Evolutionary conservation across 768 basidiomycete genomes (phyloP).

Genomic region (Neoboletus brunneissimus): DNA sequence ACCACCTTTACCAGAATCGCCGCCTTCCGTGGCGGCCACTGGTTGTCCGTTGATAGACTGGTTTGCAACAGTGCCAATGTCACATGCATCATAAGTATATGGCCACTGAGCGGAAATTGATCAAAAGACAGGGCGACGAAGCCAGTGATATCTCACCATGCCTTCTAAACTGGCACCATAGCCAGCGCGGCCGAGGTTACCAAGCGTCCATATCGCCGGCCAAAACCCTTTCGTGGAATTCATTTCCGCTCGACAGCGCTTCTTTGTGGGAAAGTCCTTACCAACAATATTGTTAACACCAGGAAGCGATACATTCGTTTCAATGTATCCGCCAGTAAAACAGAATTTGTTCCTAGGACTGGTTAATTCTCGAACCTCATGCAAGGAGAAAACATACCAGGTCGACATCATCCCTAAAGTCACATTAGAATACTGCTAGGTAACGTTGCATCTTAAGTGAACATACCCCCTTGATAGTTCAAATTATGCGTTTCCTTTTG

Average conservation of each 20-base stretch:
- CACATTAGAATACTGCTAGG: constrained; percentile 28
- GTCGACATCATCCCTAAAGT: constrained; percentile 49
- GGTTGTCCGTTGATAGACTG: constrained; percentile 76
- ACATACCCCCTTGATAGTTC: constrained; percentile 42
- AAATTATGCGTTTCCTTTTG: constrained; percentile 45
- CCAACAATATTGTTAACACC: constrained; percentile 63
- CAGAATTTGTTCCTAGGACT: constrained; percentile 80
- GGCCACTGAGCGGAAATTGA: constrained; percentile 47
- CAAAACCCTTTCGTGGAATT: constrained; percentile 38
- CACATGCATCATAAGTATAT: constrained; percentile 70
- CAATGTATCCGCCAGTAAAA: constrained; percentile 80
- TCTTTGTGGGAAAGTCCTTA: constrained; percentile 3
- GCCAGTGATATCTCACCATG: constrained; percentile 32
- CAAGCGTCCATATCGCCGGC: constrained; percentile 60
- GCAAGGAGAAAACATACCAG: constrained; percentile 26
- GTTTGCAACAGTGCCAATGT: constrained; percentile 80
- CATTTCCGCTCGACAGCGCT: not conserved
- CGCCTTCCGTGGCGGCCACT: constrained; percentile 54
- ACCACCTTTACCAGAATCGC: constrained; percentile 46
- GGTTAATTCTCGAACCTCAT: constrained; percentile 6
- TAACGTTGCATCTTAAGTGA: constrained; percentile 11
- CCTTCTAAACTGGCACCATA: constrained; percentile 65
- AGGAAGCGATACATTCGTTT: constrained; percentile 60
- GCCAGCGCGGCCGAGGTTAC: constrained; percentile 60
- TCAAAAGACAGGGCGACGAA: not conserved